Base-by-base conservation (phyloP, 129 eudicot species). In the Centella asiatica region DNA sequence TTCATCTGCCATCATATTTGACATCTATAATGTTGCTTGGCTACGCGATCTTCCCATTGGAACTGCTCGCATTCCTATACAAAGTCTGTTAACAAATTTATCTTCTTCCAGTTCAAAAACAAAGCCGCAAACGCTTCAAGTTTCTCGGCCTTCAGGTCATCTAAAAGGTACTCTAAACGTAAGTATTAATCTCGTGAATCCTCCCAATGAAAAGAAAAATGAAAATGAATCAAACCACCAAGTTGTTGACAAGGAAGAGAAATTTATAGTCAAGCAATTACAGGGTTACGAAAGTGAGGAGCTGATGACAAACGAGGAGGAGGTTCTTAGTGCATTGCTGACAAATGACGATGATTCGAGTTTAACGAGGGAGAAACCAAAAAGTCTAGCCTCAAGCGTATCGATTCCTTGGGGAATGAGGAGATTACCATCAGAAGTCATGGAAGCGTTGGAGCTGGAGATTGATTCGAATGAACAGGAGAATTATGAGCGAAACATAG, bases 11-110 rank as follows among this genome's bases (percentile, higher is more conserved):
- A 33, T 81, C 4, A 70, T 69, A 0, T n/a, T 81, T 28, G 83
- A 77, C 62, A 77, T 81, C 71, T 81, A 76, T 40, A 81, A 73
- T 47, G 77, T 77, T 9, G 82, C 82, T 0, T 81, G 86, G 86
- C 50, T 81, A 10, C 77, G 86, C 0, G 83, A 81, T 68, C 68
- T 77, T n/a, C 86, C 82, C 24, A 60, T 81, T 6, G 86, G 86
- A 34, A 65, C 83, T 4, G 11, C 80, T 5, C 58, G 40, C 10
- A 60, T 77, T 34, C 47, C 33, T 26, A 23, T 77, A 18, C 48
- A 62, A 47, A 62, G 50, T 57, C 23, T 60, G 70, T 48, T 53
- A 17, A 0, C 11, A 67, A 63, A 64, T 5, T 33, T 46, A 58
- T 52, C 55, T 0, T 0, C 25, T 15, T 2, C 19, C 26, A n/a